These are phyloP conservation scores for Vickermania spadyakhi DNA, from an alignment of 208 protist genomes.

Conservation along the genomic window DNA sequence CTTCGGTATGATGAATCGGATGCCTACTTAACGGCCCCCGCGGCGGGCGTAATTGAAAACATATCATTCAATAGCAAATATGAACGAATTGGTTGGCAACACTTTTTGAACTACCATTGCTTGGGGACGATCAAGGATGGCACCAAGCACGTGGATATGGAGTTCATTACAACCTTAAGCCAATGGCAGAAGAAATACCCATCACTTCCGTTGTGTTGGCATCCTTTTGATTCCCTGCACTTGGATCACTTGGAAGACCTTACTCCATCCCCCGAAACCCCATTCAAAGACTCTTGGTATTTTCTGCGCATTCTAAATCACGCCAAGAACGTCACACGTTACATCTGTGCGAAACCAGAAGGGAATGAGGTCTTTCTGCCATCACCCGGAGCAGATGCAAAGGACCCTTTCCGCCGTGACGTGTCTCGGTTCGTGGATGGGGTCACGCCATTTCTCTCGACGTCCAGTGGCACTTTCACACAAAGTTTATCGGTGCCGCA, in stretches of 20 bases:
- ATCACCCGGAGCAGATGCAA: not conserved
- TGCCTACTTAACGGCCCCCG: not conserved
- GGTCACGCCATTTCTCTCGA: not conserved
- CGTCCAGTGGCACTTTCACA: not conserved
- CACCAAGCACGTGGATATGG: not conserved
- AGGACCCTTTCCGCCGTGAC: not conserved
- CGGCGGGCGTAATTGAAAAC: not conserved
- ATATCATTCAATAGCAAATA: not conserved
- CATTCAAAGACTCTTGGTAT: not conserved
- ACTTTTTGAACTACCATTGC: not conserved
- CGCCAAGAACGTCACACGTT: not conserved
- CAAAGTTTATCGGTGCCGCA: not conserved
- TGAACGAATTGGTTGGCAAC: not conserved
- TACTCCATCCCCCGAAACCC: not conserved
- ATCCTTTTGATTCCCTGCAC: not conserved
- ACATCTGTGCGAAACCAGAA: not conserved
- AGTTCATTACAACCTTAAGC: not conserved
- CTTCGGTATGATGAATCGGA: not conserved
- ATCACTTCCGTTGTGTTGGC: not conserved
- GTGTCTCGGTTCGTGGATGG: not conserved
- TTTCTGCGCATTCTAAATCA: not conserved
- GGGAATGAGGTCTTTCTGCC: not conserved
- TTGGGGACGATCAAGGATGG: not conserved
- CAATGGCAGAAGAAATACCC: not conserved
- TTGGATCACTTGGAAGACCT: not conserved